These are phyloP conservation scores for Galerina marginata DNA, from an alignment of 768 basidiomycete genomes.

Conservation along the genomic window DNA sequence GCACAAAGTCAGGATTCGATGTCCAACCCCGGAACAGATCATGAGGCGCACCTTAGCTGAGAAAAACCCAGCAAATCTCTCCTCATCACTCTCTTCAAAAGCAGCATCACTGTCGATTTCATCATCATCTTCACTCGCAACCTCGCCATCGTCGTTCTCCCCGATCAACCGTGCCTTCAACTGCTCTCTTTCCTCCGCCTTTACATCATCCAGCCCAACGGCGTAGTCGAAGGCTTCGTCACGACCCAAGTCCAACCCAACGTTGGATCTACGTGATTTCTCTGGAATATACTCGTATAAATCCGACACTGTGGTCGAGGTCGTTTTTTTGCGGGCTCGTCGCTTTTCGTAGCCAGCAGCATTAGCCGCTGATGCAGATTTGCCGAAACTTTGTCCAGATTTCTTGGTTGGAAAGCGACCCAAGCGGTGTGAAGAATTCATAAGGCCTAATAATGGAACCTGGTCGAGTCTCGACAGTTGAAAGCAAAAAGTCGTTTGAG, in stretches of 20 bases:
- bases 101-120: slow-evolving; percentile 87
- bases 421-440: too few species aligned
- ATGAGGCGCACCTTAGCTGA: slow-evolving; percentile 43
- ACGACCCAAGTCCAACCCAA: slow-evolving; percentile 58
- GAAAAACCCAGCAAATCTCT: slow-evolving; percentile 75
- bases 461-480: too few species aligned
- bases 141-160: slow-evolving; percentile 53
- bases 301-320: slow-evolving; percentile 45
- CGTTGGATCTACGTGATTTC: slow-evolving; percentile 53
- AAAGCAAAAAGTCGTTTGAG: too few species aligned
- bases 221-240: slow-evolving; percentile 55
- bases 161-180: slow-evolving; percentile 54
- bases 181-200: slow-evolving; percentile 44
- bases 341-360: slow-evolving; percentile 58
- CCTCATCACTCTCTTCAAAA: slow-evolving; percentile 82
- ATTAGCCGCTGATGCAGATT: slow-evolving; percentile 42
- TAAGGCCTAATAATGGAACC: too few species aligned
- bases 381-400: slow-evolving; percentile 10
- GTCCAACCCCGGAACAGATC: background rate
- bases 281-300: slow-evolving; percentile 69
- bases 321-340: slow-evolving; percentile 47
- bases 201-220: slow-evolving; percentile 45
- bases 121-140: slow-evolving; percentile 79
- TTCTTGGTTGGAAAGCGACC: slow-evolving; percentile 2
- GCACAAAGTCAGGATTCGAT: slow-evolving; percentile 19